A percentile compares a stretch with the other conserved stretches of the same genome.
These are phyloP conservation scores for Mitragyna speciosa DNA, from an alignment of 257 asterid species.

Conservation along the genomic window DNA sequence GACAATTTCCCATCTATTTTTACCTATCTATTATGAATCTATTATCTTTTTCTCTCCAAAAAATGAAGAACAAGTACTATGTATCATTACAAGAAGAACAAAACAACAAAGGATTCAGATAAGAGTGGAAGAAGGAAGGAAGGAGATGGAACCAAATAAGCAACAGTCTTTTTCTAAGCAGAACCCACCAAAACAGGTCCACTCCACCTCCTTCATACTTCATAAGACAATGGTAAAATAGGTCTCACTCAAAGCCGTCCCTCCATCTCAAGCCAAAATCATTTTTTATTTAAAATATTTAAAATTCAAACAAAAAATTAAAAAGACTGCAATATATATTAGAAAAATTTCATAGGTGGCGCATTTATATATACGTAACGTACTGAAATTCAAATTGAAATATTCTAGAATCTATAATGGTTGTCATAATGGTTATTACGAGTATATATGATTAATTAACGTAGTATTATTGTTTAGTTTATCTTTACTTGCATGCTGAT, in stretches of 20 bases:
- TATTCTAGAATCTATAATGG: not conserved
- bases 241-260: conserved; percentile 35
- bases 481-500: not conserved
- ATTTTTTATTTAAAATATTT: not conserved
- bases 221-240: conserved; percentile 25
- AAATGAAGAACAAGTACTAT: not conserved
- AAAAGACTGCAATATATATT: not conserved
- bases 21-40: not conserved
- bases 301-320: not conserved
- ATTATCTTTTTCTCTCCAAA: not conserved
- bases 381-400: not conserved
- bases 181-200: conserved; percentile 23
- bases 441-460: not conserved
- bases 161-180: conserved; percentile 44
- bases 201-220: conserved; percentile 10
- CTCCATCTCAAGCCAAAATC: conserved; percentile 16
- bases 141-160: conserved; percentile 12
- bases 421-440: not conserved
- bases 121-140: conserved; percentile 30
- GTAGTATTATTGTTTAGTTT: not conserved
- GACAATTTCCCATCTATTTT: conserved; percentile 78
- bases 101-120: not conserved
- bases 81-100: not conserved
- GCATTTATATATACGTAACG: not conserved
- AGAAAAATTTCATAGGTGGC: not conserved